phyloP scores from a whole-genome alignment of 2,329 filamentous ascomycete genomes.

The Sclerotinia spermophila region DNA sequence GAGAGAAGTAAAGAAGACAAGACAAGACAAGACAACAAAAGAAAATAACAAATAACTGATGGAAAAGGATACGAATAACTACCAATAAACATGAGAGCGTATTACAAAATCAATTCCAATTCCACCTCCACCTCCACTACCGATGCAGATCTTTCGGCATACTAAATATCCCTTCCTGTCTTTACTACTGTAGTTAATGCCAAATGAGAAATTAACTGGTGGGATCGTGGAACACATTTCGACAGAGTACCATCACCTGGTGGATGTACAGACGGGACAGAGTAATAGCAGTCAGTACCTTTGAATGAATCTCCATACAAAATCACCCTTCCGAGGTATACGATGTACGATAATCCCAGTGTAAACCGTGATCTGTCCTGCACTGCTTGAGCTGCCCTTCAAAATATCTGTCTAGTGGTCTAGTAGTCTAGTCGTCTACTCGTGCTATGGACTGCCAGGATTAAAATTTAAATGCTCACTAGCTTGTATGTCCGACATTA shows the following conservation, averaged over 20 bases:
- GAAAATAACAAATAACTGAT: neutral
- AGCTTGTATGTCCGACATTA: neutral
- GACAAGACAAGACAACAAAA: neutral
- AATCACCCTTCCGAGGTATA: no score
- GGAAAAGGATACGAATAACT: no score
- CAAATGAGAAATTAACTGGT: conserved; percentile 6
- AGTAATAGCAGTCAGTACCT: no score
- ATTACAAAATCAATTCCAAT: neutral
- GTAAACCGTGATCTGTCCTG: neutral
- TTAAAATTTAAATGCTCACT: neutral
- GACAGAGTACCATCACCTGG: neutral
- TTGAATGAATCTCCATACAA: neutral
- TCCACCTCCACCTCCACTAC: neutral
- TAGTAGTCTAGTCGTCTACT: no score
- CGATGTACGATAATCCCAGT: neutral
- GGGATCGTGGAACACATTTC: neutral
- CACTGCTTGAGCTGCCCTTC: neutral
- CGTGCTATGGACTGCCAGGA: no score
- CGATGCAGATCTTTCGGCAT: neutral
- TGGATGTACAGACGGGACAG: no score
- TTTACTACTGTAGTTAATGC: neutral
- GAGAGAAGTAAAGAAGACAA: neutral
- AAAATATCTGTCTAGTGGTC: neutral
- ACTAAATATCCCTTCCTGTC: neutral
- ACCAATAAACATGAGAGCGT: neutral